Conservation (phyloP, 179 eudicot genomes). For the Silene noctiflora region DNA sequence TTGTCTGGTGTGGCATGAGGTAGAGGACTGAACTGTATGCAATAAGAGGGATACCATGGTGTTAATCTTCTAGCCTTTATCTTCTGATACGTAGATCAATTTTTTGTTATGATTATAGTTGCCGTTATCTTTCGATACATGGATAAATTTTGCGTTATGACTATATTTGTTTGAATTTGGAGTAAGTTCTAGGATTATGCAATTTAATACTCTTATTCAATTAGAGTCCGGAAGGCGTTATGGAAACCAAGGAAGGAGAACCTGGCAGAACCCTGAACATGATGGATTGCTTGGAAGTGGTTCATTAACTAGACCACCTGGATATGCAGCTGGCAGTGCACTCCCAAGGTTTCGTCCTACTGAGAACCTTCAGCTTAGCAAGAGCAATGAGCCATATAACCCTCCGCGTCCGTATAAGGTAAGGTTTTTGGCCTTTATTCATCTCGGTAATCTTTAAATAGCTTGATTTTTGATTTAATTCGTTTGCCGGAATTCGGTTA, state of each 20-base stretch:
- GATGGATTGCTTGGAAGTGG: conserved; percentile 99
- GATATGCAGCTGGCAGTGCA: conserved; percentile 55
- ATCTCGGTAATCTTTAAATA: not conserved
- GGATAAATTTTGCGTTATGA: not conserved
- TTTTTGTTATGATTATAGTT: not conserved
- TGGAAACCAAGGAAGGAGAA: conserved; percentile 53
- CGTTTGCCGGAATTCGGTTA: not conserved
- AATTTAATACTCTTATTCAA: conserved; percentile 14
- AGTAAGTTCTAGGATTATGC: not conserved
- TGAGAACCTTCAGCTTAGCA: conserved; percentile 57
- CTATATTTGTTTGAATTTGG: conserved; percentile 11
- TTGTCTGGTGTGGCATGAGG: not conserved
- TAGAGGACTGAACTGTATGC: not conserved
- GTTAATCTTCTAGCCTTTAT: not conserved
- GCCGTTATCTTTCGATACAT: not conserved
- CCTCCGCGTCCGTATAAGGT: conserved; percentile 99
- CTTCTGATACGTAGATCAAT: not conserved
- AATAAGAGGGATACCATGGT: not conserved
- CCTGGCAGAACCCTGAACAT: conserved; percentile 86
- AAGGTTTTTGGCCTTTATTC: conserved; percentile 13
- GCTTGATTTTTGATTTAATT: not conserved
- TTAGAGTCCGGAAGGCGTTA: conserved; percentile 75
- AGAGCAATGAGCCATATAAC: conserved; percentile 84
- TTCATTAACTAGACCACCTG: conserved; percentile 86
- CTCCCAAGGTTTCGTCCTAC: conserved; percentile 52